A percentile compares a stretch with the other conserved stretches of the same genome.
Conservation (phyloP, 2,329 filamentous ascomycete species). For the Alternaria sp. region DNA sequence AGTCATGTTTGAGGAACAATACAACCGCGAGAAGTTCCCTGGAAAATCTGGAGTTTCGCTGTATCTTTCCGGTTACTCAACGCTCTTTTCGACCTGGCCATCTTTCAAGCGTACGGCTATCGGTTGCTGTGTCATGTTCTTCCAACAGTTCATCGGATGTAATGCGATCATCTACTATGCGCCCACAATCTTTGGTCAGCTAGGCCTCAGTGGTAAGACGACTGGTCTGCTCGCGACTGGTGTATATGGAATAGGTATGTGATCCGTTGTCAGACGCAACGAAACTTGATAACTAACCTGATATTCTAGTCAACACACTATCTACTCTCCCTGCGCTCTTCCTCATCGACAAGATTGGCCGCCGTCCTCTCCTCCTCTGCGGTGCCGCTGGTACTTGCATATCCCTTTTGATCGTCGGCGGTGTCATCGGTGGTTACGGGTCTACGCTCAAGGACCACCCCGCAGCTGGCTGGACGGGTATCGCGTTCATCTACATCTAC, state of each 20-base stretch:
- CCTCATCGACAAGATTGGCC: slow-evolving; percentile 68
- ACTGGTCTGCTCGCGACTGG: slow-evolving; percentile 81
- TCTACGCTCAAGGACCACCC: slow-evolving; percentile 62
- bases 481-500: slow-evolving; percentile 67
- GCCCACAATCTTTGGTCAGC: slow-evolving; percentile 74
- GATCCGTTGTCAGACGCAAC: neutral
- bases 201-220: slow-evolving; percentile 62
- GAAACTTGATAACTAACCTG: neutral
- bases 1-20: slow-evolving; percentile 65
- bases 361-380: slow-evolving; percentile 66
- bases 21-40: slow-evolving; percentile 40
- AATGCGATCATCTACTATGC: slow-evolving; percentile 46
- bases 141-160: slow-evolving; percentile 72
- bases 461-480: slow-evolving; percentile 73
- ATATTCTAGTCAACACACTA: slow-evolving; percentile 55
- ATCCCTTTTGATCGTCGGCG: slow-evolving; percentile 74
- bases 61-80: slow-evolving; percentile 63
- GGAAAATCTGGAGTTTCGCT: slow-evolving; percentile 54
- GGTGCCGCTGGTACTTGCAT: slow-evolving; percentile 73
- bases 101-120: slow-evolving; percentile 49
- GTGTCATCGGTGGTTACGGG: slow-evolving; percentile 69
- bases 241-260: slow-evolving; percentile 57
- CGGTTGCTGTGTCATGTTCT: slow-evolving; percentile 48
- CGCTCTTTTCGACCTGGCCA: slow-evolving; percentile 54
- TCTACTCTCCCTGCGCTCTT: slow-evolving; percentile 70